Conservation (phyloP, 1,284 basidiomycete genomes). For the Pyrrhoderma noxium region DNA sequence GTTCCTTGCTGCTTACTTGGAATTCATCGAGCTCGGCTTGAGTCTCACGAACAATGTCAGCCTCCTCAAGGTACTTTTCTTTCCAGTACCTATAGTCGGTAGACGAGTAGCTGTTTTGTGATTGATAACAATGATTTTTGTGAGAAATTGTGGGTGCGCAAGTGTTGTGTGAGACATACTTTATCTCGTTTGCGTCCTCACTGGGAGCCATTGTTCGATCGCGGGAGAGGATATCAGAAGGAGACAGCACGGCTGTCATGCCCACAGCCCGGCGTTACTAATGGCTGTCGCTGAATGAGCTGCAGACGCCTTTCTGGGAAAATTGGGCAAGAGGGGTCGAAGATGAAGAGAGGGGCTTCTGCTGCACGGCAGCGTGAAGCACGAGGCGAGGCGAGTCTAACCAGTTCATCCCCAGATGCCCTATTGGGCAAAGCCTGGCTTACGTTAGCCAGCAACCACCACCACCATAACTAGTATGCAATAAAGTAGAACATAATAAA, state of each 20-base stretch:
- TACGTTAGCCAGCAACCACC: too few species aligned
- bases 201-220: slow-evolving; percentile 48
- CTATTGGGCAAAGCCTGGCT: too few species aligned
- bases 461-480: too few species aligned
- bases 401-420: too few species aligned
- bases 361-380: too few species aligned
- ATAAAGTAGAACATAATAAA: not conserved
- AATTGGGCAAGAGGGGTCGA: too few species aligned
- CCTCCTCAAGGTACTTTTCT: slow-evolving; percentile 77
- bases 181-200: slow-evolving; percentile 51
- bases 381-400: too few species aligned
- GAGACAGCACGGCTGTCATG: slow-evolving; percentile 62
- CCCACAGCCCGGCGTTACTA: slow-evolving; percentile 3
- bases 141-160: slow-evolving; percentile 10
- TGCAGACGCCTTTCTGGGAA: not conserved
- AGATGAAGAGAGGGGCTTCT: too few species aligned
- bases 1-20: slow-evolving; percentile 83
- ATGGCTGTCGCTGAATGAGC: not conserved
- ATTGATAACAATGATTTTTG: not conserved
- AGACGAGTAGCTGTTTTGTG: slow-evolving; percentile 40
- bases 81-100: slow-evolving; percentile 58
- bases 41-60: slow-evolving; percentile 81
- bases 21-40: slow-evolving; percentile 87
- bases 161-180: slow-evolving; percentile 31
- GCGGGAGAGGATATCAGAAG: slow-evolving; percentile 49